Evolutionary conservation across 495 filamentous ascomycete genomes (phyloP).

Genomic region (Penicillium goetzii): DNA sequence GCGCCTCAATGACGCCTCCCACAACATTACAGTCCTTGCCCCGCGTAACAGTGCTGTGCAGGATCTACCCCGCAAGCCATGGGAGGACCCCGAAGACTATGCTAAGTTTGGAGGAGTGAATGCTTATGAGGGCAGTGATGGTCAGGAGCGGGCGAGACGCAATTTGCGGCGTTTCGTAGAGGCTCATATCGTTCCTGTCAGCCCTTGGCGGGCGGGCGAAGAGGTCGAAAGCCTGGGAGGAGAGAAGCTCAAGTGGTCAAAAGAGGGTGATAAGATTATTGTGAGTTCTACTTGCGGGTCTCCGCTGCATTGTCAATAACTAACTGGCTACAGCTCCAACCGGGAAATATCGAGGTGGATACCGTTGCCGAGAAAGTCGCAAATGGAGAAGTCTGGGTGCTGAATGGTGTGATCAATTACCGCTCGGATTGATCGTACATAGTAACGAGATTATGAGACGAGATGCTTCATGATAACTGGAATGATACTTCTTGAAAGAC

Average conservation of each 20-base stretch:
- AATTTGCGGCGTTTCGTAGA: slow-evolving; percentile 88
- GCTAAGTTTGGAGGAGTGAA: slow-evolving; percentile 63
- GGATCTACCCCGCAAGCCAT: slow-evolving; percentile 83
- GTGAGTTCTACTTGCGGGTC: slow-evolving; percentile 49
- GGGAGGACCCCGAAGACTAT: slow-evolving; percentile 90
- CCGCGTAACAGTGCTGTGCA: slow-evolving; percentile 82
- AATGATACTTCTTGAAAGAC: not conserved
- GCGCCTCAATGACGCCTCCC: slow-evolving; percentile 67
- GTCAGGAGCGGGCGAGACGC: slow-evolving; percentile 74
- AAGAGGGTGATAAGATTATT: slow-evolving; percentile 69
- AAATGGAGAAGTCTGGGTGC: slow-evolving; percentile 85
- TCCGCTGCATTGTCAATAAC: not conserved
- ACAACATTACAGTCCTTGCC: slow-evolving; percentile 88
- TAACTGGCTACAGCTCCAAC: slow-evolving; percentile 66
- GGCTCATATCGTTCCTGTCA: slow-evolving; percentile 76
- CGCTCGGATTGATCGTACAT: slow-evolving; percentile 17
- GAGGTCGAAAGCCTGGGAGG: slow-evolving; percentile 73
- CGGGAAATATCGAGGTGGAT: slow-evolving; percentile 73
- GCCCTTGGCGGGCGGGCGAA: slow-evolving; percentile 78
- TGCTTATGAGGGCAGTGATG: slow-evolving; percentile 79
- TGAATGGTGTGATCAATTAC: slow-evolving; percentile 71
- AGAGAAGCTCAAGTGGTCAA: slow-evolving; percentile 79
- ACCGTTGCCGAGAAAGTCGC: slow-evolving; percentile 70
- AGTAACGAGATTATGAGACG: slow-evolving; percentile 12
- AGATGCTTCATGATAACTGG: slow-evolving; percentile 25